Evolutionary conservation across 139 green algal species (phyloP), one percentile per base, ranked within the genome.

Genomic region (Spirogloea muscicola): DNA sequence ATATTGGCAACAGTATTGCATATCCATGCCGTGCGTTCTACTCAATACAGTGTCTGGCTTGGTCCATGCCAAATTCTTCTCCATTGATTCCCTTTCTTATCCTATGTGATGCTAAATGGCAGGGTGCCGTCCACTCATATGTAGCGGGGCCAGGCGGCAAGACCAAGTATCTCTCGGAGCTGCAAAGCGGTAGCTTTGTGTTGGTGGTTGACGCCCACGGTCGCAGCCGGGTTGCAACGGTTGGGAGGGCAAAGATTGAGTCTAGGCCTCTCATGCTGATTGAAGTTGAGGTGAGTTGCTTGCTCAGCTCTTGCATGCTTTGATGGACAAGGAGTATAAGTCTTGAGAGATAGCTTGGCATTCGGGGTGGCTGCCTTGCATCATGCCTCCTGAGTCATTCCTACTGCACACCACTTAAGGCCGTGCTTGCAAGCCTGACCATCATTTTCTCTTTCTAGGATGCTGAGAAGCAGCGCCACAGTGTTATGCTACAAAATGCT

Each of bases 81-180:
- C n/a, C n/a, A n/a, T n/a, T n/a, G n/a, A n/a, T n/a, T n/a, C n/a
- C n/a, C n/a, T n/a, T n/a, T n/a, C n/a, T n/a, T n/a, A n/a, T n/a
- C n/a, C n/a, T n/a, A n/a, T n/a, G n/a, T n/a, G n/a, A n/a, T 41
- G 38, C 2, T 34, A 18, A 37, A 58, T 37, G 16, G 25, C 59
- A 80, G 72, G 72, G 73, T 25, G 80, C 91, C 74, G 86, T 96
- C 65, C 89, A 96, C 68, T 74, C 89, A 0, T 97, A 97, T 62
- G 63, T 88, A 18, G 63, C 73, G 10, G 80, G 61, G 6, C 80
- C 85, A 0, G 85, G 63, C 0, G 85, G 83, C 34, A 64, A 74
- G 36, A 97, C 92, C 0, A 87, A 84, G 0, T 97, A 97, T 83
- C 76, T 97, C 31, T 82, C 82, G 16, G 92, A 97, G 82, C 84